Percentiles rank a stretch among this genome's conserved stretches.
phyloP scores from a whole-genome alignment of 352 stramenopile genomes.

The Globisporangium emineosum region DNA sequence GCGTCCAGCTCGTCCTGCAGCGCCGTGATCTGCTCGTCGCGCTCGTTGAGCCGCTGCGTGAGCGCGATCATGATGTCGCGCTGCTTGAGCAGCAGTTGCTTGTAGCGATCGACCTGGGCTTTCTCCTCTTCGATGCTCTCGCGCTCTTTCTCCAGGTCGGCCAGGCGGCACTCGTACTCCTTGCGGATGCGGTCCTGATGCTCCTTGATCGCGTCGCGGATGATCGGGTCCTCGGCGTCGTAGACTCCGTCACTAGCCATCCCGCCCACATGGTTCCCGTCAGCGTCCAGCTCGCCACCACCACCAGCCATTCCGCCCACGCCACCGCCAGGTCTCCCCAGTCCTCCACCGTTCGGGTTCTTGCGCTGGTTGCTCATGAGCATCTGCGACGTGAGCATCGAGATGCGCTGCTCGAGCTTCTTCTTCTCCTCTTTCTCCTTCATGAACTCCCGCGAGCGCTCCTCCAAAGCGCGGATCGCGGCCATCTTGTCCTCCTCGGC shows the following conservation, averaged over 20 bases:
- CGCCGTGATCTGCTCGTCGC: constrained; percentile 95
- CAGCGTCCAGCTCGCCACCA: constrained; percentile 13
- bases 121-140: constrained; percentile 95
- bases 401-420: constrained; percentile 91
- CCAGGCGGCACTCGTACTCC: constrained; percentile 89
- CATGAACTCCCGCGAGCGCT: constrained; percentile 92
- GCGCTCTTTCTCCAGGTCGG: constrained; percentile 92
- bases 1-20: constrained; percentile 94
- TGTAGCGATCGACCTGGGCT: constrained; percentile 94
- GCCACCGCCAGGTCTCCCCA: background rate
- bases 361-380: constrained; percentile 77
- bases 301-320: background rate
- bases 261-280: constrained; percentile 14
- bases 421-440: constrained; percentile 95
- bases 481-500: constrained; percentile 95
- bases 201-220: constrained; percentile 83
- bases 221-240: constrained; percentile 72
- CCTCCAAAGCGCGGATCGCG: constrained; percentile 89
- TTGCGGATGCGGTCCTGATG: constrained; percentile 89
- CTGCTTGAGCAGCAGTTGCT: constrained; percentile 95
- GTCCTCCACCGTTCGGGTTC: background rate
- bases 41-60: constrained; percentile 93
- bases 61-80: constrained; percentile 96
- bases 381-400: constrained; percentile 92
- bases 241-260: constrained; percentile 20